Base-by-base conservation (phyloP, 345 rosid genomes). In the Isatis tinctoria region DNA sequence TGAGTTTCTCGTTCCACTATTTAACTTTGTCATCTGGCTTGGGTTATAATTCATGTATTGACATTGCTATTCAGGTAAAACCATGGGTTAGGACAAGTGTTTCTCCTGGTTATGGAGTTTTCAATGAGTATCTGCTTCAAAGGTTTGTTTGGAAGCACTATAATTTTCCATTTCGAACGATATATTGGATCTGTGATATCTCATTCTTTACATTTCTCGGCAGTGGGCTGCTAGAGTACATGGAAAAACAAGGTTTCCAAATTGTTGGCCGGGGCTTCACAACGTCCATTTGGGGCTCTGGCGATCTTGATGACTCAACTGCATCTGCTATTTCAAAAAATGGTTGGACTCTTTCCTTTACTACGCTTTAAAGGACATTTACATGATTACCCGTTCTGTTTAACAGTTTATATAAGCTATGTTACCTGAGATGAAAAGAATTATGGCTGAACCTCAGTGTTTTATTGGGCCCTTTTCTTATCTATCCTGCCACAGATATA, bases 21-120 rank as follows among this genome's bases (percentile, higher is more conserved):
- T 39, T 0, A 39, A n/a, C 9, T 45, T 48, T 67, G 10, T 6
- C 27, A 3, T 33, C 41, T 39, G 52, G 45, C 49, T 11, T 63
- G 65, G 33, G 12, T 28, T 22, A 48, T 72, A 56, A 45, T 47
- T 59, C 49, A 14, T 57, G 36, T 39, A 6, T 44, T 77, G 43
- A 69, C 32, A 51, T 51, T 40, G 30, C 49, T 11, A 56, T 61
- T 66, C 83, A 88, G 97, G 89, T 90, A 67, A 87, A 90, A 74
- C 92, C 94, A 71, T 90, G 97, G 96, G 76, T 90, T 59, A 88
- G 87, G 75, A 90, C 97, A 37, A 90, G 89, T 71, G 89, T 90
- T 69, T 89, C 84, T 39, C 92, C 92, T 8, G 97, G 97, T 5
- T 91, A 88, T 62, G 86, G 92, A 61, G 87, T 88, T 72, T 89